A percentile compares a stretch with the other conserved stretches of the same genome.
Conservation (phyloP, 2,329 filamentous ascomycete species). For the Chaetomium strumarium region DNA sequence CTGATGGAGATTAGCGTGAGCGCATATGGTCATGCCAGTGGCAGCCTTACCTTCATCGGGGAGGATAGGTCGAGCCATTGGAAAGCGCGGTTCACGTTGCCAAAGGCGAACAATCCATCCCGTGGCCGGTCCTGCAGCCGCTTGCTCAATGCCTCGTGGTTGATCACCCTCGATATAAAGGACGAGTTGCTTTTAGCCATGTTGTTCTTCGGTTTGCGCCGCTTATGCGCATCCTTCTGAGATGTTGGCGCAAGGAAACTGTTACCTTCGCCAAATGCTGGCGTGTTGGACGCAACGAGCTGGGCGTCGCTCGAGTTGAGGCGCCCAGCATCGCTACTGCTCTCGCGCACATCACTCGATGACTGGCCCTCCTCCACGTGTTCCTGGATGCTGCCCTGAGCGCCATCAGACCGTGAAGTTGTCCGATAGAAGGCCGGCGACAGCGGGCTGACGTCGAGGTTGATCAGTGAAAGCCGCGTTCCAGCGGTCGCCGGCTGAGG, state of each 20-base stretch:
- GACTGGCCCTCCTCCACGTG: slow-evolving; percentile 54
- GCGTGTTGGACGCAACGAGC: slow-evolving; percentile 40
- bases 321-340: slow-evolving; percentile 45
- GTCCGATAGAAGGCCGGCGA: slow-evolving; percentile 51
- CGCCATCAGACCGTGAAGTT: slow-evolving; percentile 40
- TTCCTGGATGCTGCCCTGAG: slow-evolving; percentile 52
- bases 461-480: slow-evolving; percentile 75
- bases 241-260: slow-evolving; percentile 58
- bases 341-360: slow-evolving; percentile 54
- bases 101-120: slow-evolving; percentile 84
- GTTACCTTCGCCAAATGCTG: slow-evolving; percentile 84
- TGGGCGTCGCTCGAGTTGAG: slow-evolving; percentile 48
- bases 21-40: background rate
- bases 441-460: slow-evolving; percentile 56
- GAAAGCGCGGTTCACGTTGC: slow-evolving; percentile 90
- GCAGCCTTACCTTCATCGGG: slow-evolving; percentile 53
- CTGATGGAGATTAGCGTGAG: slow-evolving; percentile 37
- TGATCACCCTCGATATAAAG: slow-evolving; percentile 93
- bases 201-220: slow-evolving; percentile 93
- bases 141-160: slow-evolving; percentile 75
- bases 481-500: slow-evolving; percentile 79
- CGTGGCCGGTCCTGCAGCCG: slow-evolving; percentile 70
- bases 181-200: slow-evolving; percentile 98
- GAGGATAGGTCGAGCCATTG: slow-evolving; percentile 92
- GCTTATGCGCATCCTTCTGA: slow-evolving; percentile 70